phyloP scores from a whole-genome alignment of 352 stramenopile genomes.

The Globisporangium uncinulatum region DNA sequence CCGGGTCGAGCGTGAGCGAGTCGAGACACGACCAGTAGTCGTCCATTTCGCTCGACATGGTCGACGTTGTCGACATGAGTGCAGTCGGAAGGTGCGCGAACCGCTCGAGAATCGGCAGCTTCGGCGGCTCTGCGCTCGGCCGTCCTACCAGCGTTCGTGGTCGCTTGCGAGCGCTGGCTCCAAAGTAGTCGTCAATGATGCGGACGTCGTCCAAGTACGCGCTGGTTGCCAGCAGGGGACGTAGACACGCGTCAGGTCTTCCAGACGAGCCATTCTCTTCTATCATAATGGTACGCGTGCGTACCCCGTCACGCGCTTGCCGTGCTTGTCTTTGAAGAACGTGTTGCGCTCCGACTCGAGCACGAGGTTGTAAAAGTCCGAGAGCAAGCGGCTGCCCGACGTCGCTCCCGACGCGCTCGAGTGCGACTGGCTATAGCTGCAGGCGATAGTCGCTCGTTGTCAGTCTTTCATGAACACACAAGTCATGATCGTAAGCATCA shows the following conservation, averaged over 20 bases:
- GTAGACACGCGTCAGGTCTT: background rate
- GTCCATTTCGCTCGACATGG: constrained; percentile 36
- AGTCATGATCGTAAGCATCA: background rate
- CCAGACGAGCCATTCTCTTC: no score
- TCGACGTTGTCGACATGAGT: constrained; percentile 18
- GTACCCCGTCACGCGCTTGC: constrained; percentile 47
- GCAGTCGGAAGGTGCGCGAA: constrained; percentile 12
- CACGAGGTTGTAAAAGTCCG: constrained; percentile 75
- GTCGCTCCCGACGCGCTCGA: constrained; percentile 41
- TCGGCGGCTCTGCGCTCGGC: background rate
- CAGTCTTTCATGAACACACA: background rate
- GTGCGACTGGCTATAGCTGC: constrained; percentile 34
- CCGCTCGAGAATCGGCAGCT: constrained; percentile 12
- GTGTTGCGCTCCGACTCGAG: constrained; percentile 66
- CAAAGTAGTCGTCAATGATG: constrained; percentile 63
- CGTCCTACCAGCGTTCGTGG: background rate
- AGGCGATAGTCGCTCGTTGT: background rate
- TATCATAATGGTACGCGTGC: background rate
- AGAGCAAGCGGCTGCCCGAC: constrained; percentile 67
- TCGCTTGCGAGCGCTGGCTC: constrained; percentile 5
- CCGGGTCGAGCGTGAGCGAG: constrained; percentile 9
- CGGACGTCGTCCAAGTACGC: constrained; percentile 42
- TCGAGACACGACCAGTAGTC: constrained; percentile 40
- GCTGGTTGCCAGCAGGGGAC: constrained; percentile 4
- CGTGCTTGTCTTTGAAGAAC: constrained; percentile 49